phyloP scores from a whole-genome alignment of 2,329 filamentous ascomycete species.

The Neofusicoccum laricinum region DNA sequence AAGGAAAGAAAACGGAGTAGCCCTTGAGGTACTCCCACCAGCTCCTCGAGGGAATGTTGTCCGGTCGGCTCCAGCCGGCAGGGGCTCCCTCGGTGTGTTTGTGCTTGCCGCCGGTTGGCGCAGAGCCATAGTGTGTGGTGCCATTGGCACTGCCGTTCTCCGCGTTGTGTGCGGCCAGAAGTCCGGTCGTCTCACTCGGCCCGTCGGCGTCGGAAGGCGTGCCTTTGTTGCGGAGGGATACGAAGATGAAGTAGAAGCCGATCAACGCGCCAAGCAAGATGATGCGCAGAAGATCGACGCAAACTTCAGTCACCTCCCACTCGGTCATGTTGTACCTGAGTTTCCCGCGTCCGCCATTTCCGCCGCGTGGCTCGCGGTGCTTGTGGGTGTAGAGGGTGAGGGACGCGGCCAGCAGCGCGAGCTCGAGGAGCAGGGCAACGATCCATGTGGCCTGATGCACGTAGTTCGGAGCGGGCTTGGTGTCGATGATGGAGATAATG shows the following conservation, averaged over 20 bases:
- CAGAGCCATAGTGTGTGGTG: constrained; percentile 54
- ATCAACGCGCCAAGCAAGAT: constrained; percentile 61
- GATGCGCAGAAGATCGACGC: constrained; percentile 66
- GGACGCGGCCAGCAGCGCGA: constrained; percentile 67
- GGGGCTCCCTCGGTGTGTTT: constrained; percentile 56
- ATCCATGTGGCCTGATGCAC: constrained; percentile 80
- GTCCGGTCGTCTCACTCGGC: constrained; percentile 59
- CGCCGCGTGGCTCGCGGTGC: constrained; percentile 61
- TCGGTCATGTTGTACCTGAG: constrained; percentile 42
- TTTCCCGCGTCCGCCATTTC: constrained; percentile 32
- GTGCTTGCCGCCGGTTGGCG: constrained; percentile 42
- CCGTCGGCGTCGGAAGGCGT: constrained; percentile 22
- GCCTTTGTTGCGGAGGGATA: constrained; percentile 33
- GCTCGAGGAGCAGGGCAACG: constrained; percentile 68
- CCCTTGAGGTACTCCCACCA: constrained; percentile 97
- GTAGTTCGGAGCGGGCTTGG: constrained; percentile 73
- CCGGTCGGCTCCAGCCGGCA: constrained; percentile 84
- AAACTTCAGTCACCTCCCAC: constrained; percentile 66
- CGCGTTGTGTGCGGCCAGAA: constrained; percentile 52
- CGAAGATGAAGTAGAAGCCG: constrained; percentile 58
- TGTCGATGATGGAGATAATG: constrained; percentile 82
- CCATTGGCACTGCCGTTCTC: constrained; percentile 50
- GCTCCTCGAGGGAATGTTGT: constrained; percentile 78
- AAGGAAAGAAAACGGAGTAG: constrained; percentile 92
- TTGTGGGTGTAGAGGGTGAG: constrained; percentile 65